phyloP scores from a whole-genome alignment of 2,329 filamentous ascomycete genomes.

The Aspergillus cejpii region DNA sequence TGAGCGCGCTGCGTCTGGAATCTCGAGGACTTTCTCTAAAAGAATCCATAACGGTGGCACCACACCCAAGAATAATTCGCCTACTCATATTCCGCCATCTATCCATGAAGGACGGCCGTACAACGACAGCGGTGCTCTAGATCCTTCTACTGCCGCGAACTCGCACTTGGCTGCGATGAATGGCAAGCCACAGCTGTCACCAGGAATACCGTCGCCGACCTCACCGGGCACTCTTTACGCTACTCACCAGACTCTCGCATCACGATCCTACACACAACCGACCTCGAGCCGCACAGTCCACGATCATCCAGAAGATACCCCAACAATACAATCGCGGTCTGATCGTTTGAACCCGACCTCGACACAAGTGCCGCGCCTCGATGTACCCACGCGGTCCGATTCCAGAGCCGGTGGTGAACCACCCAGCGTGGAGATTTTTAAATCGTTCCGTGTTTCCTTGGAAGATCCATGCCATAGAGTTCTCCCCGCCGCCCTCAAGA shows the following conservation, averaged over 20 bases:
- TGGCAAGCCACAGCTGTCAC: slow-evolving; percentile 51
- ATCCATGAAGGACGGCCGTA: slow-evolving; percentile 61
- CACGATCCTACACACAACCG: slow-evolving; percentile 40
- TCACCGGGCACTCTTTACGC: slow-evolving; percentile 37
- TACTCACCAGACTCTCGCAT: slow-evolving; percentile 39
- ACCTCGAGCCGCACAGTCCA: slow-evolving; percentile 28
- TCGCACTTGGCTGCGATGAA: slow-evolving; percentile 66
- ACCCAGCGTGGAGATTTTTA: slow-evolving; percentile 83
- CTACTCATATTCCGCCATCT: slow-evolving; percentile 60
- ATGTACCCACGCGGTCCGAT: slow-evolving; percentile 29
- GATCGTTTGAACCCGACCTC: slow-evolving; percentile 31
- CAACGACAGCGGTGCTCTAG: slow-evolving; percentile 48
- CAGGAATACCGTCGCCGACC: slow-evolving; percentile 43
- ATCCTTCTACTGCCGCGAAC: slow-evolving; percentile 63
- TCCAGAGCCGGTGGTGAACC: slow-evolving; percentile 28
- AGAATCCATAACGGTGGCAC: slow-evolving; percentile 62
- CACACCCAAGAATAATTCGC: slow-evolving; percentile 68
- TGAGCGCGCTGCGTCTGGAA: slow-evolving; percentile 45
- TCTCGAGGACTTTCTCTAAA: slow-evolving; percentile 69
- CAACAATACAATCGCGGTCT: slow-evolving; percentile 24
- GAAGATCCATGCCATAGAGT: slow-evolving; percentile 98
- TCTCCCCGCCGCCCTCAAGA: slow-evolving; percentile 86
- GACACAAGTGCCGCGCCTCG: slow-evolving; percentile 26
- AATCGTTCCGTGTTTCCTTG: slow-evolving; percentile 95
- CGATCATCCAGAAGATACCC: slow-evolving; percentile 37